Evolutionary conservation across 768 basidiomycete genomes (phyloP), one percentile per base, ranked within the genome.

Genomic region (Trametes coccinea): DNA sequence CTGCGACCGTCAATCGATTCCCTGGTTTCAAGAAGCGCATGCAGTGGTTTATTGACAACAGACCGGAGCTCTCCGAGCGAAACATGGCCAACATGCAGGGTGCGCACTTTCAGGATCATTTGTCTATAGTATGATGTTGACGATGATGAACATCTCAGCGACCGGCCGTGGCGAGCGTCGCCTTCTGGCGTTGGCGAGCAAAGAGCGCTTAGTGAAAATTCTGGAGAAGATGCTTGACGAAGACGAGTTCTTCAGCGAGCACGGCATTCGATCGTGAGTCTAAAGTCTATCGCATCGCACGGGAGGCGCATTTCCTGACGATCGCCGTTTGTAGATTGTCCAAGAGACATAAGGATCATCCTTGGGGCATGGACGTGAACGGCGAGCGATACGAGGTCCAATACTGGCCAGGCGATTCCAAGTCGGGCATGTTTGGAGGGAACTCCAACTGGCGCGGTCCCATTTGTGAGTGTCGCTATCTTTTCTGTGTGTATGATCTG

Each of bases 371-470:
- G 84, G 80, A 93, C 63, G 96, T 97, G 50, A 86, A 97, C 62
- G 95, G 94, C 14, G 85, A 98, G 67, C 83, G 88, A 44, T 92
- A 97, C 71, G 92, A 94, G 70, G 93, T 98, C 33, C 84, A 85
- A 37, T 99, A 98, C 75, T 98, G 97, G 97, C 96, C 97, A 0
- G 97, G 95, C 8, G 97, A 99, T 72, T 98, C 96, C 2, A 85
- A 84, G 67, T 95, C 93, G 10, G 95, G 95, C 49, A 99, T 99
- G 96, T 96, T 97, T 74, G 94, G 95, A 54, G 93, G 93, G n/a
- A 95, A 95, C 71, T 95, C 93, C n/a, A 95, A 95, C 66, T 96
- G 93, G 93, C 80, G 94, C 72, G 94, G 94, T n/a, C 90, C 90
- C 3, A 90, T 92, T 59, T 92, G 90, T 90, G 66, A 76, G 84